These are phyloP conservation scores for Suhomyces sp. DNA, from an alignment of 805 yeast species.

Conservation along the genomic window DNA sequence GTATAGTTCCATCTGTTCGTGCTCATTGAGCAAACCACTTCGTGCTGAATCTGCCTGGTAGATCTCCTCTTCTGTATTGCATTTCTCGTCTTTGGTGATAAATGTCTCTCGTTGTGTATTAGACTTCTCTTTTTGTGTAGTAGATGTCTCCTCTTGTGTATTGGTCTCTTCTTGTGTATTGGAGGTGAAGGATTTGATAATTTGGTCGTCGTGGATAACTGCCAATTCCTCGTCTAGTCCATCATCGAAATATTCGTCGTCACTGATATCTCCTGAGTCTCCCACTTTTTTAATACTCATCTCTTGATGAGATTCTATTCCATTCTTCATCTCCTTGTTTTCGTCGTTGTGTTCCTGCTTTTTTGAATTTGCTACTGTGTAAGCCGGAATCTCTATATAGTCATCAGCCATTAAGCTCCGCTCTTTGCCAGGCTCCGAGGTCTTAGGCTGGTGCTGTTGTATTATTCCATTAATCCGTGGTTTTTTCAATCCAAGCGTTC, in stretches of 20 bases:
- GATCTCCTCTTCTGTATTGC: conserved; percentile 14
- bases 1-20: conserved; percentile 40
- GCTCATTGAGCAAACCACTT: conserved; percentile 42
- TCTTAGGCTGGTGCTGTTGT: conserved; percentile 12
- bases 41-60: conserved; percentile 16
- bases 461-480: conserved; percentile 10
- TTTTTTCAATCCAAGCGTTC: conserved; percentile 17
- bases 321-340: background rate
- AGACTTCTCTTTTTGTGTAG: too few relatives aligned
- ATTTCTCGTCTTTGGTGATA: background rate
- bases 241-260: conserved; percentile 17
- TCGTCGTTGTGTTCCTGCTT: background rate
- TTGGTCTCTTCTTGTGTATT: background rate
- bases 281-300: too few relatives aligned
- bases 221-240: conserved; percentile 24
- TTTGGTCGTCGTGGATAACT: conserved; percentile 6
- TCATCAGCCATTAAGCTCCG: conserved; percentile 10
- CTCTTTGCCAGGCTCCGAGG: conserved; percentile 3
- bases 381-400: conserved; percentile 7
- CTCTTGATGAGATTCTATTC: too few relatives aligned
- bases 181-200: background rate
- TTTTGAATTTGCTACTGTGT: background rate
- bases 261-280: background rate
- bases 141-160: too few relatives aligned
- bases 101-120: too few relatives aligned